Evolutionary conservation across 2,329 filamentous ascomycete genomes (phyloP).

Genomic region (Monilinia laxa): DNA sequence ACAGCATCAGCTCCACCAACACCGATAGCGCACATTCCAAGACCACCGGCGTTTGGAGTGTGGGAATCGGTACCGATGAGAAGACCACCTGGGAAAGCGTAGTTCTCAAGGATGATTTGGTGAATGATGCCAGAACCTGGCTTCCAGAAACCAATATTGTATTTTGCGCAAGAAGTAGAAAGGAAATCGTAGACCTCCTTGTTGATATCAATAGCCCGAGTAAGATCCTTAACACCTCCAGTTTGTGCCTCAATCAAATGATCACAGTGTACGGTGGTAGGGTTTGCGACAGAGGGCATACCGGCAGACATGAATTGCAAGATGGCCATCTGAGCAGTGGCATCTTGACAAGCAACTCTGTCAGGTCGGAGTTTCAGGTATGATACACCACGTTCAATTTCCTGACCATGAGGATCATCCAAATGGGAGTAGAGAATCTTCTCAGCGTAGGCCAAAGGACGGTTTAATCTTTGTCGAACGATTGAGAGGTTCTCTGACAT

Average conservation of each 20-base stretch:
- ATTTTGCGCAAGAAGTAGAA: conserved; percentile 90
- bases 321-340: conserved; percentile 99
- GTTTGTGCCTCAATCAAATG: conserved; percentile 98
- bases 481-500: conserved; percentile 96
- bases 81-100: conserved; percentile 96
- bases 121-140: conserved; percentile 99
- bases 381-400: conserved; percentile 91
- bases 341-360: conserved; percentile 98
- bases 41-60: conserved; percentile 94
- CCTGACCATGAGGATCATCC: conserved; percentile 93
- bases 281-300: conserved; percentile 92
- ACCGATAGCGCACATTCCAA: conserved; percentile 78
- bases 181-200: conserved; percentile 99
- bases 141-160: conserved; percentile 99
- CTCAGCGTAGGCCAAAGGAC: conserved; percentile 91
- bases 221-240: conserved; percentile 91
- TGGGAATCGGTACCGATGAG: conserved; percentile 98
- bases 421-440: conserved; percentile 99
- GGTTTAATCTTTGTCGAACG: conserved; percentile 85
- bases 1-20: conserved; percentile 98
- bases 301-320: conserved; percentile 99
- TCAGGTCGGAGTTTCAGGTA: conserved; percentile 97
- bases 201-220: conserved; percentile 88
- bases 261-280: conserved; percentile 95
- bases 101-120: conserved; percentile 98